phyloP scores from a whole-genome alignment of 2,329 filamentous ascomycete species.

The Aspergillus vadensis region DNA sequence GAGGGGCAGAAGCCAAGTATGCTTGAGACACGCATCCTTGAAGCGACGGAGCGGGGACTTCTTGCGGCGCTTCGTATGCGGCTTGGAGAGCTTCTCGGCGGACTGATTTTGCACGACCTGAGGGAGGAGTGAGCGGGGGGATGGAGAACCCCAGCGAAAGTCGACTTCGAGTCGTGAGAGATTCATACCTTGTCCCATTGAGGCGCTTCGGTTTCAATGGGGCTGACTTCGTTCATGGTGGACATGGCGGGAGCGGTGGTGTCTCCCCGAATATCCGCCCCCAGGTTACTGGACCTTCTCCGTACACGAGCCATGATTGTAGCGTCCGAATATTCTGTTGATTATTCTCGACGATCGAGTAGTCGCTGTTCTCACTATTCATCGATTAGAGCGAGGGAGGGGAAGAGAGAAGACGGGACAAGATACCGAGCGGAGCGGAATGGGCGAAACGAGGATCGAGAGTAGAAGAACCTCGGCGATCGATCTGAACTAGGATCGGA shows the following conservation, averaged over 20 bases:
- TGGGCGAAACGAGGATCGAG: background rate
- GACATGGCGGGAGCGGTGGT: constrained; percentile 50
- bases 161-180: background rate
- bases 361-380: background rate
- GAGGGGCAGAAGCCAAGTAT: constrained; percentile 70
- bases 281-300: constrained; percentile 48
- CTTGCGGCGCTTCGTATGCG: constrained; percentile 48
- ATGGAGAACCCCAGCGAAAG: background rate
- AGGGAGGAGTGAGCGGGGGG: constrained; percentile 10
- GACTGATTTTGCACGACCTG: constrained; percentile 26
- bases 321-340: background rate
- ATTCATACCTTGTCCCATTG: constrained; percentile 34
- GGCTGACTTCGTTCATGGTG: constrained; percentile 44
- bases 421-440: constrained; percentile 5
- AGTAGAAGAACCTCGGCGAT: background rate
- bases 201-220: constrained; percentile 32
- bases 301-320: constrained; percentile 42
- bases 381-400: background rate
- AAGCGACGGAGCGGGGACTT: constrained; percentile 47
- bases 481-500: background rate
- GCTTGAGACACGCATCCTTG: constrained; percentile 46
- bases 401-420: constrained; percentile 2
- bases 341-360: background rate
- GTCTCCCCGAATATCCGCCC: constrained; percentile 51
- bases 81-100: constrained; percentile 35